A percentile compares a stretch with the other conserved stretches of the same genome.
Conservation (phyloP, 225 moss, liverwort and hornwort genomes). For the Marchantia paleacea region DNA sequence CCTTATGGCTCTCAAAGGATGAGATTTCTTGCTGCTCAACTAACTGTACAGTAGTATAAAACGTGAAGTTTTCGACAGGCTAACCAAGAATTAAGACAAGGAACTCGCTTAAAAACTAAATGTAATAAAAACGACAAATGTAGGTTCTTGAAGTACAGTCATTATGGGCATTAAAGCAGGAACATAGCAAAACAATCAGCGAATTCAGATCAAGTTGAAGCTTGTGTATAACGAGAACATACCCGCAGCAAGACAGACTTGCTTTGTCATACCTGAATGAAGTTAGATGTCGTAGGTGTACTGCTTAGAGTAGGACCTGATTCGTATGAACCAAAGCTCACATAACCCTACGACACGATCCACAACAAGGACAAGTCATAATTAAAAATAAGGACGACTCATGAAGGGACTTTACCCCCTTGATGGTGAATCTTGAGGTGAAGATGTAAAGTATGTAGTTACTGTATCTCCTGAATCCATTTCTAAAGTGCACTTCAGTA, state of each 20-base stretch:
- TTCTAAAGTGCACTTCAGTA: neutral
- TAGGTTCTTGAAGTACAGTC: neutral
- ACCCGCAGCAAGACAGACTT: neutral
- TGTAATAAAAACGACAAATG: neutral
- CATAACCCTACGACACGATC: constrained; percentile 30
- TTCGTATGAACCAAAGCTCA: constrained; percentile 41
- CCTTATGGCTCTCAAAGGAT: neutral
- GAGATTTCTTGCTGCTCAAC: neutral
- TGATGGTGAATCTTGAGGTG: neutral
- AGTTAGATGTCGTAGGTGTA: constrained; percentile 15
- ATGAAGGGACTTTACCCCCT: neutral
- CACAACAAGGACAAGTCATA: neutral
- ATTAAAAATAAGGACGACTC: neutral
- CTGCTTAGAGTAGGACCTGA: constrained; percentile 7
- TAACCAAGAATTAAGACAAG: neutral
- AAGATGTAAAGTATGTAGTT: neutral
- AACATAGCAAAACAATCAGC: neutral
- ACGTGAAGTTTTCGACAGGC: neutral
- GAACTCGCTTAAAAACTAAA: neutral
- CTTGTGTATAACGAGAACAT: too few relatives aligned
- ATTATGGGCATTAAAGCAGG: neutral
- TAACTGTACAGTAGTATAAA: too few relatives aligned
- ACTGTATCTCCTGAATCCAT: neutral
- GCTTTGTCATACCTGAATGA: constrained; percentile 25
- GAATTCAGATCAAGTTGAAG: neutral